Conservation (phyloP, 441 rosid genomes). For the Aleurites moluccanus region DNA sequence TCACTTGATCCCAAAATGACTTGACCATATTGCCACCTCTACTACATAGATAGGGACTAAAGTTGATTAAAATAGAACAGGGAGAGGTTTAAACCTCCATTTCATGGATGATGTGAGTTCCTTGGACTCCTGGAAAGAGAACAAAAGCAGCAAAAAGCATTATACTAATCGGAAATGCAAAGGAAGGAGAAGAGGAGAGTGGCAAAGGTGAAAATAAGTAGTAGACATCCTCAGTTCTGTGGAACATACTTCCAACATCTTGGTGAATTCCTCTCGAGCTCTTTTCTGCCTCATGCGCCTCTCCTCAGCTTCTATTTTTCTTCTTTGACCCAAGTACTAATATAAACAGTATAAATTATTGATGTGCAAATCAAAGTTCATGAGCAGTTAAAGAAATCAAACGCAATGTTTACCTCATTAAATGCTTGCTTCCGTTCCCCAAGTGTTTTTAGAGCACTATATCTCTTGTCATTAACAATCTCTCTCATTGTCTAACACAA, state of each 20-base stretch:
- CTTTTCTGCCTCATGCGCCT: slow-evolving; percentile 92
- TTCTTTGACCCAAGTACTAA: slow-evolving; percentile 97
- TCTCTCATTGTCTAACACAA: slow-evolving; percentile 75
- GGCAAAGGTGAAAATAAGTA: neutral
- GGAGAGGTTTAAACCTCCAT: slow-evolving; percentile 70
- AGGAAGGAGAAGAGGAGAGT: neutral
- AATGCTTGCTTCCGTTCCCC: slow-evolving; percentile 99
- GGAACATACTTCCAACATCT: slow-evolving; percentile 88
- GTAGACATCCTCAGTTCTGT: slow-evolving; percentile 14
- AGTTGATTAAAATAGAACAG: slow-evolving; percentile 9
- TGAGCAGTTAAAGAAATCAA: slow-evolving; percentile 12
- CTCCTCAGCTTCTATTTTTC: slow-evolving; percentile 93
- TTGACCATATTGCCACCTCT: slow-evolving; percentile 1
- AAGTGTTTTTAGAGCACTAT: slow-evolving; percentile 83
- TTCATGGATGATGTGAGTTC: slow-evolving; percentile 84
- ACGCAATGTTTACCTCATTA: slow-evolving; percentile 67
- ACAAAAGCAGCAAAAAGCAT: slow-evolving; percentile 25
- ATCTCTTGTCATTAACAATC: slow-evolving; percentile 84
- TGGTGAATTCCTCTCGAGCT: slow-evolving; percentile 86
- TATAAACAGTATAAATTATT: neutral
- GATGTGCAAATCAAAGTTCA: neutral
- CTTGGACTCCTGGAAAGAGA: slow-evolving; percentile 65
- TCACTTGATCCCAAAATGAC: neutral
- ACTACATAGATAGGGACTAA: neutral
- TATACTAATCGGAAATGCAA: slow-evolving; percentile 18